Evolutionary conservation across 2,329 filamentous ascomycete species (phyloP), one percentile per base, ranked within the genome.

Genomic region (Neofusicoccum umdonicola): DNA sequence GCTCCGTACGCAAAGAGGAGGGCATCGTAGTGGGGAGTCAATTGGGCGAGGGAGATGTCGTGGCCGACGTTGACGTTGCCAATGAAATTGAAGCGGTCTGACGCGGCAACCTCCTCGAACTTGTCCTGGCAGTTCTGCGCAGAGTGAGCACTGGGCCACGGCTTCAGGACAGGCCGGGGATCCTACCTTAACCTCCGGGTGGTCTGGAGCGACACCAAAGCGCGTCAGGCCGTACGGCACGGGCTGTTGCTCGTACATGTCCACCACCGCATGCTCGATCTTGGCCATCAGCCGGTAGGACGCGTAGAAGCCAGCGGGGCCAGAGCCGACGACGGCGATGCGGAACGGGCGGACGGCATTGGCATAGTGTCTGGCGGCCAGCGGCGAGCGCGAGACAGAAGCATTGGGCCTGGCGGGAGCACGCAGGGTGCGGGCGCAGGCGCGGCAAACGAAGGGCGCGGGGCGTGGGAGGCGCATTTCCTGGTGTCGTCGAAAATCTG

Each of bases 141-240:
- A 35, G 4, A 8, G 19, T 65, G 57, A 57, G 56, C 47, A 44
- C 15, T 12, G 52, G 44, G 39, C 54, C 37, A 57, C 4, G 19
- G 19, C 31, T 35, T 27, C 3, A 12, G 15, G 31, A 19, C 17
- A 2, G n/a, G 41, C 12, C 15, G 60, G 35, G 17, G 11, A 45
- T 39, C 79, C 66, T 80, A 95, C 92, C 87, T 99, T 99, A 69
- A 99, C 95, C 80, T 99, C 94, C 0, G 95, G 94, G 78, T 99
- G 95, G 76, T 99, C 95, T 4, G 95, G 95, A n/a, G 95, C 96
- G 65, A 99, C 95, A 8, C 95, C 95, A 73, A 95, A 97, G 63
- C 95, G 85, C 57, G 96, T 93, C 63, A 99, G 84, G 1, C 95
- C 95, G 74, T 92, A 99, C 0, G 95, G 95, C 3, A 96, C 93